Conservation (phyloP, 306 rosid genomes). For the Hippophae rhamnoides region DNA sequence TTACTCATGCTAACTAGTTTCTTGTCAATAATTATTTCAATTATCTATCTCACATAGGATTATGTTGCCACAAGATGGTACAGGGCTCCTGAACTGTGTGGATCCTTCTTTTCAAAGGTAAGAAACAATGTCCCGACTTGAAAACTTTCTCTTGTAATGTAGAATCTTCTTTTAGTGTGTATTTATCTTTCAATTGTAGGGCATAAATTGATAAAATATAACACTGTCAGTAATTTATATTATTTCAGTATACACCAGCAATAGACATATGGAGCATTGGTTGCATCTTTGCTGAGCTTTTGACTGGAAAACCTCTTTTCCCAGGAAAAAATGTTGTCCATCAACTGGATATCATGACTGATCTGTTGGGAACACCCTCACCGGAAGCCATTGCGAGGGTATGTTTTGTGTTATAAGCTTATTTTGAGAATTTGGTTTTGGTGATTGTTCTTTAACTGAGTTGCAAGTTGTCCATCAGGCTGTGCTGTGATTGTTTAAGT, state of each 20-base stretch:
- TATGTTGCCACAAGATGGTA: slow-evolving; percentile 99
- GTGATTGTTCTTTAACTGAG: background rate
- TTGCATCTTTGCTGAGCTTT: slow-evolving; percentile 93
- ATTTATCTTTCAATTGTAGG: background rate
- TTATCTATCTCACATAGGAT: slow-evolving; percentile 47
- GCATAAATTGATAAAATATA: slow-evolving; percentile 2
- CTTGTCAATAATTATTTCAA: slow-evolving; percentile 3
- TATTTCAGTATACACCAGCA: slow-evolving; percentile 91
- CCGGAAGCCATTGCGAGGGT: slow-evolving; percentile 91
- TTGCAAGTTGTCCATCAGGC: slow-evolving; percentile 9
- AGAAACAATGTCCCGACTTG: background rate
- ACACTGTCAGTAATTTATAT: background rate
- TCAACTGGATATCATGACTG: slow-evolving; percentile 95
- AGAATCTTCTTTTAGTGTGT: background rate
- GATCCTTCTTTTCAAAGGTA: slow-evolving; percentile 98
- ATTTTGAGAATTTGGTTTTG: background rate
- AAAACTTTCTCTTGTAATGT: background rate
- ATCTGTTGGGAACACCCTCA: slow-evolving; percentile 88
- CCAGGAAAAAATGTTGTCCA: slow-evolving; percentile 99
- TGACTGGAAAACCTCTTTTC: slow-evolving; percentile 96
- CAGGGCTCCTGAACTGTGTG: slow-evolving; percentile 98
- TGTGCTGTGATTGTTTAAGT: background rate
- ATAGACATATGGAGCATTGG: slow-evolving; percentile 99
- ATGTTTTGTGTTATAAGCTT: slow-evolving; percentile 22
- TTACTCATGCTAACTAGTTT: background rate